Percentiles rank a stretch among this genome's conserved stretches.
phyloP scores from a whole-genome alignment of 2,329 filamentous ascomycete species.

The Colletotrichum coccodes region DNA sequence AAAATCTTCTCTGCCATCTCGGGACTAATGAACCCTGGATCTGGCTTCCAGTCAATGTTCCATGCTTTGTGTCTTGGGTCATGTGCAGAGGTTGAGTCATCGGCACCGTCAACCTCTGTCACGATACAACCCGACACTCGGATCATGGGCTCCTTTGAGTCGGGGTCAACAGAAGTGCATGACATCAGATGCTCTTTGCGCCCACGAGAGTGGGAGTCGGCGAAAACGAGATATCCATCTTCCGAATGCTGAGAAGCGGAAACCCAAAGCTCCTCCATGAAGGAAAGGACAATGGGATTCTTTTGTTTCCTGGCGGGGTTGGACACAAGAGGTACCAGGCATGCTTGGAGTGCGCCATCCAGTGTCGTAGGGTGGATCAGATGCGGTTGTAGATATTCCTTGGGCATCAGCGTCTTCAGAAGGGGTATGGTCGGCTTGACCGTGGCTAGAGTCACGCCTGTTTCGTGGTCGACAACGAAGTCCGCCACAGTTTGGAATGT shows the following conservation, averaged over 20 bases:
- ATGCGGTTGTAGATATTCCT: slow-evolving; percentile 22
- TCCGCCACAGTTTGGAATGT: slow-evolving; percentile 25
- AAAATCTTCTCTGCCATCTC: not conserved
- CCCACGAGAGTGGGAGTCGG: not conserved
- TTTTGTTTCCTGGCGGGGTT: not conserved
- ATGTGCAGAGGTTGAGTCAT: not conserved
- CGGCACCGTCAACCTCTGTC: slow-evolving; percentile 7
- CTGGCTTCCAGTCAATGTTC: not conserved
- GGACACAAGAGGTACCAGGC: not conserved
- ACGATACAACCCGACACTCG: slow-evolving; percentile 13
- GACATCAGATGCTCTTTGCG: not conserved
- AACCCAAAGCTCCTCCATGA: slow-evolving; percentile 22
- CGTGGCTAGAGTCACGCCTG: not conserved
- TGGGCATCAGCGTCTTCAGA: slow-evolving; percentile 24
- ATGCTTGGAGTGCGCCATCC: slow-evolving; percentile 9
- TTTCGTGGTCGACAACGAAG: not conserved
- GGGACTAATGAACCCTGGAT: not conserved
- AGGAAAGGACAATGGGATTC: slow-evolving; percentile 10
- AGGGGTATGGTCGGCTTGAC: slow-evolving; percentile 3
- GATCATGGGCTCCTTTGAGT: not conserved
- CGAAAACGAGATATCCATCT: slow-evolving; percentile 16
- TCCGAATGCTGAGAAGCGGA: slow-evolving; percentile 4
- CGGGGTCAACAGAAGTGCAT: not conserved
- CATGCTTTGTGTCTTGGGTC: slow-evolving; percentile 5
- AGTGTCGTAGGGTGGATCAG: slow-evolving; percentile 30